Evolutionary conservation across 1,284 basidiomycete species (phyloP).

Genomic region (Papiliotrema laurentii): DNA sequence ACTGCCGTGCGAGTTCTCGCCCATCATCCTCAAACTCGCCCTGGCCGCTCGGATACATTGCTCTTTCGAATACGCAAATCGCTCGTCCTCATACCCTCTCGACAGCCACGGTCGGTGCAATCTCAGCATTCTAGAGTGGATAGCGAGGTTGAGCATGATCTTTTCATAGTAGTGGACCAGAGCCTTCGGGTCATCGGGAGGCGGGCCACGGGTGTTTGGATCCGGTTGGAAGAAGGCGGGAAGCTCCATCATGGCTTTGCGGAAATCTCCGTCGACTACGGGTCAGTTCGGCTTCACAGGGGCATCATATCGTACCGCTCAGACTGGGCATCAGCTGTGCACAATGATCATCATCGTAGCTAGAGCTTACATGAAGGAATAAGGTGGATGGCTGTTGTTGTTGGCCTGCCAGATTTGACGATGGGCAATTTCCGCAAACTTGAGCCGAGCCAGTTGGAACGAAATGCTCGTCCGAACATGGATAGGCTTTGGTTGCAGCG

Average conservation of each 20-base stretch:
- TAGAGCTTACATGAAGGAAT: slow-evolving; percentile 44
- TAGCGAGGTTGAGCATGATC: slow-evolving; percentile 46
- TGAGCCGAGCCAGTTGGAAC: slow-evolving; percentile 47
- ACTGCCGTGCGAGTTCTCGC: slow-evolving; percentile 25
- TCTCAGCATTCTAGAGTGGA: slow-evolving; percentile 47
- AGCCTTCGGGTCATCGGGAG: slow-evolving; percentile 32
- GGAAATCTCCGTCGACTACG: slow-evolving; percentile 44
- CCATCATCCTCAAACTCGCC: slow-evolving; percentile 46
- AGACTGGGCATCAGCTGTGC: slow-evolving; percentile 11
- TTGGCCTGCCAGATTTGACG: slow-evolving; percentile 50
- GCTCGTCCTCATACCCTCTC: slow-evolving; percentile 43
- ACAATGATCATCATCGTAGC: not conserved
- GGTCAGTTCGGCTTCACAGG: not conserved
- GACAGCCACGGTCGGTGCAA: slow-evolving; percentile 47
- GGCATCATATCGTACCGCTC: slow-evolving; percentile 13
- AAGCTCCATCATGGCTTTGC: slow-evolving; percentile 47
- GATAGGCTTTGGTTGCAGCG: slow-evolving; percentile 39
- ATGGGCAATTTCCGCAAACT: slow-evolving; percentile 47
- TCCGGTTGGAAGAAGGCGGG: slow-evolving; percentile 48
- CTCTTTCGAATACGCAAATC: slow-evolving; percentile 48
- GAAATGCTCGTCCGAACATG: slow-evolving; percentile 47
- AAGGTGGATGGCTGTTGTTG: slow-evolving; percentile 45
- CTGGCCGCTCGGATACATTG: slow-evolving; percentile 49
- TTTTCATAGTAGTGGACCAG: slow-evolving; percentile 48
- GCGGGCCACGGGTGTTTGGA: slow-evolving; percentile 17